Evolutionary conservation across 805 yeast species (phyloP).

Genomic region (Kodamaea leandrae): DNA sequence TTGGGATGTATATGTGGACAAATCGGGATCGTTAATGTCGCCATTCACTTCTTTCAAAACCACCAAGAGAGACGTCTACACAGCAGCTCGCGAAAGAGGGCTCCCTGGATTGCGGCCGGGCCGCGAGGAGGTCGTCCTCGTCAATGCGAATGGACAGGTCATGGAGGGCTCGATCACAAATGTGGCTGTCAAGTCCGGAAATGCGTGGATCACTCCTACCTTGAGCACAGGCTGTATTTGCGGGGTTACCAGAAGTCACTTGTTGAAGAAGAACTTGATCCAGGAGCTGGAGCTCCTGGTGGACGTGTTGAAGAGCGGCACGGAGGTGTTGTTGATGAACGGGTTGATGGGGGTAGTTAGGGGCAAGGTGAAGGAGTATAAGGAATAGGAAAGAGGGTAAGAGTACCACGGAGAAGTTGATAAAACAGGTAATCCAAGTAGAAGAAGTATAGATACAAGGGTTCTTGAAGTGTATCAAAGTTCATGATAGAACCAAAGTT

Average conservation of each 20-base stretch:
- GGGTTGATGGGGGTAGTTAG: conserved; percentile 78
- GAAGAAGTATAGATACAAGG: no score
- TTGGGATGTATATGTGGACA: conserved; percentile 67
- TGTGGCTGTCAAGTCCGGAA: conserved; percentile 54
- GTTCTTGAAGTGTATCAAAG: no score
- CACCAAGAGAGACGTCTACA: conserved; percentile 64
- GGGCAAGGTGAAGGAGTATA: conserved; percentile 56
- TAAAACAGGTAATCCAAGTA: no score
- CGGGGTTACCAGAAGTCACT: conserved; percentile 72
- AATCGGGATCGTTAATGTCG: conserved; percentile 50
- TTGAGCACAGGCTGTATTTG: conserved; percentile 76
- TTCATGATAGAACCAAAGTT: no score
- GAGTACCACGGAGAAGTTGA: no score
- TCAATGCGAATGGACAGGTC: conserved; percentile 54
- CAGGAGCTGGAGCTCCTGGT: conserved; percentile 50
- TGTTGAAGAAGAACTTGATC: conserved; percentile 52
- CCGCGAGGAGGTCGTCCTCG: conserved; percentile 67
- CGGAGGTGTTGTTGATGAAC: conserved; percentile 70
- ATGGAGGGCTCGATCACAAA: conserved; percentile 84
- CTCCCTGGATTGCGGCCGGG: conserved; percentile 38
- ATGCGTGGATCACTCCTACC: conserved; percentile 79
- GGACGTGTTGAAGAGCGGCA: conserved; percentile 58
- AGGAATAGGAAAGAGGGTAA: no score
- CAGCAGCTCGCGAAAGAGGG: conserved; percentile 53
- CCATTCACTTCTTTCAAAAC: conserved; percentile 89